These are phyloP conservation scores for Komagataella populi DNA, from an alignment of 805 yeast genomes.

Conservation along the genomic window DNA sequence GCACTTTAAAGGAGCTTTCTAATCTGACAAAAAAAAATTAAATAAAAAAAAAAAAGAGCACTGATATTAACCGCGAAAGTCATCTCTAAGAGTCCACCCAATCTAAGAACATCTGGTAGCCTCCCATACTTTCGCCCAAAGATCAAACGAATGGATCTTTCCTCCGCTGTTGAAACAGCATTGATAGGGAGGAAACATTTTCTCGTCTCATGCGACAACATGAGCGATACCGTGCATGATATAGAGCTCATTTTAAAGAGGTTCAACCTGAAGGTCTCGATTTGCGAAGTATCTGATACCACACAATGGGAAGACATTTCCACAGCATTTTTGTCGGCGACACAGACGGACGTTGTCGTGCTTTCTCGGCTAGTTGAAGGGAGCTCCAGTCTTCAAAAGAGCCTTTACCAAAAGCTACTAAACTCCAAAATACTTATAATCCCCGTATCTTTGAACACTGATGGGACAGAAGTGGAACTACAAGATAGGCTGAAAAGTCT, in stretches of 20 bases:
- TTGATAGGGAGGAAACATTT: slow-evolving; percentile 15
- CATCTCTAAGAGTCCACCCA: neutral
- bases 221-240: slow-evolving; percentile 6
- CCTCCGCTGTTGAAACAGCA: slow-evolving; percentile 10
- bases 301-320: neutral
- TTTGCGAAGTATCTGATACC: neutral
- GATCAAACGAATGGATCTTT: slow-evolving; percentile 5
- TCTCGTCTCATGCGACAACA: slow-evolving; percentile 11
- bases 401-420: neutral
- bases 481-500: neutral
- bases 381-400: neutral
- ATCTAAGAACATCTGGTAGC: neutral
- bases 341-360: neutral
- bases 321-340: neutral
- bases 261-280: neutral
- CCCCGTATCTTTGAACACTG: neutral
- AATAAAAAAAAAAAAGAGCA: neutral
- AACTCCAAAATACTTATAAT: neutral
- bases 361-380: neutral
- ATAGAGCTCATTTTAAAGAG: slow-evolving; percentile 3
- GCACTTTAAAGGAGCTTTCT: neutral
- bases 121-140: neutral
- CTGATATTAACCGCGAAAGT: neutral
- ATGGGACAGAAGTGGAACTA: neutral
- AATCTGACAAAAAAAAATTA: neutral